Base-by-base conservation (phyloP, 108 stramenopile genomes). In the Hondaea fermentalgiana region DNA sequence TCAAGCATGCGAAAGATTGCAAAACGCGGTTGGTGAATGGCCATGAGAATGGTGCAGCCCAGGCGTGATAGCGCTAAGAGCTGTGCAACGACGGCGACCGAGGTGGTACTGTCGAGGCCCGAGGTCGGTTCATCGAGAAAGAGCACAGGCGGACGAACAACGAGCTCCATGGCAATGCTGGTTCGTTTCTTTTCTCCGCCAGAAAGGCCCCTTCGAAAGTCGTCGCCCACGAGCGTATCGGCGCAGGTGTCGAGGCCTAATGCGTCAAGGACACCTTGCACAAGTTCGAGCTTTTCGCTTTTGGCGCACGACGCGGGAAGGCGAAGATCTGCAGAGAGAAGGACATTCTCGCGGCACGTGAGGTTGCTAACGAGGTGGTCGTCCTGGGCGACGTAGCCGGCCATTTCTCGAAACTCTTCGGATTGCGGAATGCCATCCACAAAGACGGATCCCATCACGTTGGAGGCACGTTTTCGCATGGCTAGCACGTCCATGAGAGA, bases 1-100 rank as follows among this genome's bases (percentile, higher is more conserved):
- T 97, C 97, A 91, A 98, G 97, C 59, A 97, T 90, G 58, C 95
- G 95, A 45, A 96, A 96, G 21, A 96, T 95, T 90, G 97, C 96
- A 4, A 96, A 96, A 0, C 96, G 95, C 44, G 97, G 96, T 87
- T 96, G 96, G 1, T 96, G 94, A 59, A 97, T 93, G 6, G 95
- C 92, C 19, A 96, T 91, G 44, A 97, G 91, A 45, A 87, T 91
- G 19, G 96, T 91, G 12, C 44, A 57, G 23, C 89, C 47, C 43
- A 87, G 88, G n/a, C 90, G 87, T 4, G 90, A 87, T 44, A 90
- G 76, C 12, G 89, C 87, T 44, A 94, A 57, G 49, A 69, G 64
- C 64, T 69, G 64, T n/a, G 64, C 64, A 12, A 69, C 64, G 21
- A 69, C 64, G 21, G 64, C 64, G 3, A 69, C 64, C 8, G 87